Evolutionary conservation across 1,284 basidiomycete genomes (phyloP).

Genomic region (Pyrrhoderma lamaoense): DNA sequence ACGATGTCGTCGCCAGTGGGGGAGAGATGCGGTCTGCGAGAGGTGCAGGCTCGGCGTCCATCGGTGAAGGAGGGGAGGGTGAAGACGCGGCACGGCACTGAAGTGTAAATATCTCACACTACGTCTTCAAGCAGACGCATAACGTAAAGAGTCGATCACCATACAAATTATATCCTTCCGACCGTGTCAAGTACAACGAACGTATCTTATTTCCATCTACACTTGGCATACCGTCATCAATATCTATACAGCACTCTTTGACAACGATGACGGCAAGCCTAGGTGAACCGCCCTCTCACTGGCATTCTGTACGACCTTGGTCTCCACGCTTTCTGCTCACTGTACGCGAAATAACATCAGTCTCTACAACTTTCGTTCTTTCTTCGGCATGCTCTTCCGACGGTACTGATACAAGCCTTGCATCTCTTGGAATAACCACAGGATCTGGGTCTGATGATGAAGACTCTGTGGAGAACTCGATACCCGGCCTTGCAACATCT

Average conservation of each 20-base stretch:
- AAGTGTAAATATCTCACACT: too few relatives aligned
- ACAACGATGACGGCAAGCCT: background rate
- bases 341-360: constrained; percentile 72
- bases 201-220: too few relatives aligned
- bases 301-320: constrained; percentile 73
- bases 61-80: background rate
- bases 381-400: constrained; percentile 41
- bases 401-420: constrained; percentile 33
- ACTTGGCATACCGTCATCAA: too few relatives aligned
- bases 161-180: too few relatives aligned
- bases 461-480: constrained; percentile 29
- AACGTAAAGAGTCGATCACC: too few relatives aligned
- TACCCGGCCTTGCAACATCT: constrained; percentile 20
- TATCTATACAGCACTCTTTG: too few relatives aligned
- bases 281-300: constrained; percentile 24
- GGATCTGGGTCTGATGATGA: constrained; percentile 37
- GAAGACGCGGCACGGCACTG: too few relatives aligned
- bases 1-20: constrained; percentile 46
- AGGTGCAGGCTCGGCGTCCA: constrained; percentile 16
- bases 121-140: too few relatives aligned
- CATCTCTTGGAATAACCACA: constrained; percentile 36
- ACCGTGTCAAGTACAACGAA: too few relatives aligned
- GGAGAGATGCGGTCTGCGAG: constrained; percentile 33
- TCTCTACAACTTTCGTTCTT: constrained; percentile 71
- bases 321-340: constrained; percentile 56